These are phyloP conservation scores for Ascochyta fabae DNA, from an alignment of 2,329 filamentous ascomycete genomes.

Conservation along the genomic window DNA sequence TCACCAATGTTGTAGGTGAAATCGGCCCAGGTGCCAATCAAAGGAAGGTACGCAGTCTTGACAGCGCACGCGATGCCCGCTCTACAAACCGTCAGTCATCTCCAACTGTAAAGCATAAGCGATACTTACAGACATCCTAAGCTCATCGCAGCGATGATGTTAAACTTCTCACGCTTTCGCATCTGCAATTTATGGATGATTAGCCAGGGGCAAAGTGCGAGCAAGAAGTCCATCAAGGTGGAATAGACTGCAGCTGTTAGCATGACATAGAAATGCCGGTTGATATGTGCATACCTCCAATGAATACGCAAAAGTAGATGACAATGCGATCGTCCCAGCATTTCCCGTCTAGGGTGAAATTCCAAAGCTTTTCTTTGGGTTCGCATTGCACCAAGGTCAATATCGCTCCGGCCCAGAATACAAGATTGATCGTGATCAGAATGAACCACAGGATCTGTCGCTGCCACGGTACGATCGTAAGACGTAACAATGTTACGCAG, in stretches of 20 bases:
- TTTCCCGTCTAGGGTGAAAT: slow-evolving; percentile 5
- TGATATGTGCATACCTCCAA: slow-evolving; percentile 4
- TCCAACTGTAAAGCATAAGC: no score
- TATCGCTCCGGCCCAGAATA: slow-evolving; percentile 13
- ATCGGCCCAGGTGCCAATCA: slow-evolving; percentile 27
- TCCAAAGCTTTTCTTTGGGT: slow-evolving; percentile 20
- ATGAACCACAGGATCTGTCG: slow-evolving; percentile 23
- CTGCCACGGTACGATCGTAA: slow-evolving; percentile 15
- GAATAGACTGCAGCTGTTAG: slow-evolving; percentile 12
- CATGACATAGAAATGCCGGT: neutral
- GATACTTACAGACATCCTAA: slow-evolving; percentile 33
- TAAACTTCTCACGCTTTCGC: slow-evolving; percentile 35
- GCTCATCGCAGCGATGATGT: slow-evolving; percentile 35
- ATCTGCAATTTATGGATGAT: slow-evolving; percentile 38
- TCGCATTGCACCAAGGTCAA: slow-evolving; percentile 17
- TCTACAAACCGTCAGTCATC: neutral
- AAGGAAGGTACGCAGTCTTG: slow-evolving; percentile 23
- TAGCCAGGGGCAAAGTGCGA: slow-evolving; percentile 35
- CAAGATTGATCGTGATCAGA: slow-evolving; percentile 18
- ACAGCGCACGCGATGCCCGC: neutral
- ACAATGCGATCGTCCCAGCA: slow-evolving; percentile 18
- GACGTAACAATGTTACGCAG: slow-evolving; percentile 19
- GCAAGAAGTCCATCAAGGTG: slow-evolving; percentile 32
- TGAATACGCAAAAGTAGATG: slow-evolving; percentile 18
- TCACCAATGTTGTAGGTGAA: slow-evolving; percentile 18